Percentiles rank a stretch among this genome's conserved stretches.
Conservation (phyloP, 1,284 basidiomycete species). For the Ustanciosporium gigantosporum region DNA sequence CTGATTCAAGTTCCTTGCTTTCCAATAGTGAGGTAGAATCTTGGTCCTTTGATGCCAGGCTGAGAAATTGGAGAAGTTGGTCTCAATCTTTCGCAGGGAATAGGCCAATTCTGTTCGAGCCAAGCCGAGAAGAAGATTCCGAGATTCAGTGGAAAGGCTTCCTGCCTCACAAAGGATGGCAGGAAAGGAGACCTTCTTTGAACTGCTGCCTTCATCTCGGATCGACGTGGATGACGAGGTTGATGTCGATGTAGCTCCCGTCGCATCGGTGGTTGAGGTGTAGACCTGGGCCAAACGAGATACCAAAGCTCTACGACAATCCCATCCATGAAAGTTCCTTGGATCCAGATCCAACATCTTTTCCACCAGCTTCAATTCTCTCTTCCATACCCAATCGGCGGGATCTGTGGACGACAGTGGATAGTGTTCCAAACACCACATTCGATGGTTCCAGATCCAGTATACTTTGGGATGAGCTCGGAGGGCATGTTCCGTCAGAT, state of each 20-base stretch:
- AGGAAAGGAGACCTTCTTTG: slow-evolving; percentile 1
- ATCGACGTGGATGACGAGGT: background rate
- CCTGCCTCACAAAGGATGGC: slow-evolving; percentile 9
- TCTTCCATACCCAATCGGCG: slow-evolving; percentile 38
- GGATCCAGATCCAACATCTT: slow-evolving; percentile 57
- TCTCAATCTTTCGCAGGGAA: slow-evolving; percentile 85
- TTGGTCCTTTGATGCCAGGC: slow-evolving; percentile 98
- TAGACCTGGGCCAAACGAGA: slow-evolving; percentile 33
- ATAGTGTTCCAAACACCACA: slow-evolving; percentile 52
- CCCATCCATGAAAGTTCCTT: slow-evolving; percentile 58
- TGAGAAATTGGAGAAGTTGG: slow-evolving; percentile 95
- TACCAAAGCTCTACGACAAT: slow-evolving; percentile 52
- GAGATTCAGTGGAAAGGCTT: background rate
- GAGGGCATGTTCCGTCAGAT: slow-evolving; percentile 52
- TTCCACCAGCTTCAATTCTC: slow-evolving; percentile 53
- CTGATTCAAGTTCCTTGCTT: slow-evolving; percentile 59
- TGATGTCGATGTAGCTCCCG: no score
- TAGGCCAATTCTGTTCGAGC: slow-evolving; percentile 46
- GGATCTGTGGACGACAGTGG: background rate
- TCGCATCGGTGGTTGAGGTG: slow-evolving; percentile 1
- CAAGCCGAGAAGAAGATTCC: slow-evolving; percentile 10
- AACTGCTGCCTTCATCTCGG: background rate
- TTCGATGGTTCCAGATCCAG: slow-evolving; percentile 61
- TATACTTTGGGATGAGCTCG: slow-evolving; percentile 59
- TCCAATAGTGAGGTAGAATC: slow-evolving; percentile 74